Conservation (phyloP, 2,329 filamentous ascomycete species). For the Clonostachys solani region DNA sequence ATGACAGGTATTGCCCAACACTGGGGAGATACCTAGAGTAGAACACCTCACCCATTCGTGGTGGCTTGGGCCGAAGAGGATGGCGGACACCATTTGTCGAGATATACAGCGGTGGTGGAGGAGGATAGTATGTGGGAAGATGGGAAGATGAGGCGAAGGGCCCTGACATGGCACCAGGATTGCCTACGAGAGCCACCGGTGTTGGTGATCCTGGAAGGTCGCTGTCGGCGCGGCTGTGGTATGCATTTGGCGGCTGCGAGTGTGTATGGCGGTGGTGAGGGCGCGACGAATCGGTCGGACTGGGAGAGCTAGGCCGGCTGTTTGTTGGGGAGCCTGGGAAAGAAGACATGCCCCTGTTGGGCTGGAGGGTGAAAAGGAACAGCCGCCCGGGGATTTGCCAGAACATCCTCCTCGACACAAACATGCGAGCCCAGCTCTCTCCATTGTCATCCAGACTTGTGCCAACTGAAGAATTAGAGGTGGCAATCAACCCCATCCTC, state of each 20-base stretch:
- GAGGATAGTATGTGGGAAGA: constrained; percentile 87
- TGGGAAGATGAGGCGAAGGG: constrained; percentile 82
- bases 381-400: constrained; percentile 89
- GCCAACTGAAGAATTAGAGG: constrained; percentile 72
- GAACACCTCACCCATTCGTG: constrained; percentile 84
- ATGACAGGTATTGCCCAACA: constrained; percentile 78
- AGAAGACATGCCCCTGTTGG: constrained; percentile 32
- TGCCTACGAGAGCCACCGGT: constrained; percentile 14
- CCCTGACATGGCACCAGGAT: constrained; percentile 24
- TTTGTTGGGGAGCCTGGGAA: constrained; percentile 45
- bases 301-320: constrained; percentile 51
- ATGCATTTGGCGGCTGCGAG: constrained; percentile 11
- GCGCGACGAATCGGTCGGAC: constrained; percentile 19
- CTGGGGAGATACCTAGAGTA: constrained; percentile 86
- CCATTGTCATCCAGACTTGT: constrained; percentile 55
- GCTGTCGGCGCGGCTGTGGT: constrained; percentile 12
- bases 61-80: constrained; percentile 82
- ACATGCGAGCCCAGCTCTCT: constrained; percentile 74
- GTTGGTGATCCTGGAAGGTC: constrained; percentile 29
- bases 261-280: constrained; percentile 14
- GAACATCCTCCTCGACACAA: constrained; percentile 74
- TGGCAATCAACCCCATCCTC: constrained; percentile 82
- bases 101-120: constrained; percentile 75
- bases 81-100: constrained; percentile 78
- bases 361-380: constrained; percentile 82